Evolutionary conservation across 164 flowering plant genomes (phyloP), one percentile per base, ranked within the genome.

Genomic region (Pachysandra terminalis): DNA sequence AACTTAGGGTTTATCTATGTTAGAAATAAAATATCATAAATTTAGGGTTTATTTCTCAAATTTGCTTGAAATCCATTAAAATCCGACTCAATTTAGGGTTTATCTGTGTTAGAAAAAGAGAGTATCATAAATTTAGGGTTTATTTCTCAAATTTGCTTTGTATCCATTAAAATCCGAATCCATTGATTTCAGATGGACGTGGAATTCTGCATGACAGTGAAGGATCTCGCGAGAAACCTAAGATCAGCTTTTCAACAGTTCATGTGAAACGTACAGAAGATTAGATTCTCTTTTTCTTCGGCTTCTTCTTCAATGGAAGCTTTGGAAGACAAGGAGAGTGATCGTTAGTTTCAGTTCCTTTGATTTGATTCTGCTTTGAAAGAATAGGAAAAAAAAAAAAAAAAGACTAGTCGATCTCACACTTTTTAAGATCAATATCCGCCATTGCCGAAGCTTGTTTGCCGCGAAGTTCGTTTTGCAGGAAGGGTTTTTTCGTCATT

Each of bases 191-290:
- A 85, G 93, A 88, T 86, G 88, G 81, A 83, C n/a, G 83, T 25
- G 0, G 85, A 78, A 14, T 84, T 71, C 67, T 13, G 52, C 66
- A 78, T 84, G 85, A 78, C 80, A 56, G 77, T 74, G 66, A 81
- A 83, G 78, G 94, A 87, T 70, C 73, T 89, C 0, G 86, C 85
- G 77, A 87, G 67, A 72, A 81, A 69, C 21, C 73, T 90, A 14
- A 66, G 70, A 5, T 37, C 75, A 15, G 72, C 73, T 13, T 60
- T 79, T 59, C 56, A 49, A 26, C 65, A 61, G 64, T 65, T 66
- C 63, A 56, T 73, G 69, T 77, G 70, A 73, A 56, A 35, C 28
- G 48, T 16, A 52, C 10, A 22, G 55, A 59, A 65, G 54, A 59
- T 32, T 32, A n/a, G n/a, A 35, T 68, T 40, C 37, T 61, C n/a